Conservation (phyloP, 768 basidiomycete species). For the Omphalotus guepiniiformis region DNA sequence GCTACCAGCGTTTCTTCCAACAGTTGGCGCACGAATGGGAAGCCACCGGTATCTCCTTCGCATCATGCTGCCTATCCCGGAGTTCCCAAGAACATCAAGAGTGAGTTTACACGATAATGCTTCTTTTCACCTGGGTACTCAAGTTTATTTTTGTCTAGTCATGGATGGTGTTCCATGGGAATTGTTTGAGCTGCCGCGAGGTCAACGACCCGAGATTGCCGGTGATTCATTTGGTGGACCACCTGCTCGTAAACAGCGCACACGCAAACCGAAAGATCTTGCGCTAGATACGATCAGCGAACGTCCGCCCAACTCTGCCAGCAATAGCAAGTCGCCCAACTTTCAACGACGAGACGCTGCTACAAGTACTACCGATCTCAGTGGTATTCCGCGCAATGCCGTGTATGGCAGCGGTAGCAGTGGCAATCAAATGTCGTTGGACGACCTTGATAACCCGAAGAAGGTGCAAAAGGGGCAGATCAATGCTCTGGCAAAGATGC, state of each 20-base stretch:
- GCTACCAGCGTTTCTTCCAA: slow-evolving; percentile 75
- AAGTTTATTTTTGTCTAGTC: slow-evolving; percentile 36
- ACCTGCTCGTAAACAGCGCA: slow-evolving; percentile 59
- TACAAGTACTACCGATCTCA: slow-evolving; percentile 72
- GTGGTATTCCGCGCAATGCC: slow-evolving; percentile 22
- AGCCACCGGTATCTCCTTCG: slow-evolving; percentile 20
- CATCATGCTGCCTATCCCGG: slow-evolving; percentile 10
- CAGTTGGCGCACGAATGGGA: slow-evolving; percentile 62
- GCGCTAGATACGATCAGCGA: slow-evolving; percentile 75
- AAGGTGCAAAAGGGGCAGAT: slow-evolving; percentile 91
- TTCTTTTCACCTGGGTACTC: slow-evolving; percentile 7
- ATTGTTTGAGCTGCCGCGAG: slow-evolving; percentile 63
- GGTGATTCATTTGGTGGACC: slow-evolving; percentile 63
- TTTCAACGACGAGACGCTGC: slow-evolving; percentile 58
- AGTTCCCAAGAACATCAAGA: slow-evolving; percentile 74
- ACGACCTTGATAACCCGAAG: slow-evolving; percentile 49
- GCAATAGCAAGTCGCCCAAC: slow-evolving; percentile 40
- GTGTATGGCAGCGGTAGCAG: slow-evolving; percentile 14
- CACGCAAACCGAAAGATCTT: slow-evolving; percentile 62
- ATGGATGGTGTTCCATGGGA: slow-evolving; percentile 79
- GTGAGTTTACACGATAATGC: slow-evolving; percentile 40
- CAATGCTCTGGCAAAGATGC: slow-evolving; percentile 87
- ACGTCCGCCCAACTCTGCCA: slow-evolving; percentile 41
- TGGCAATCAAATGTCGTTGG: slow-evolving; percentile 68
- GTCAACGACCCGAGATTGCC: slow-evolving; percentile 54